Evolutionary conservation across 1,284 basidiomycete species (phyloP), one percentile per base, ranked within the genome.

Genomic region (Rhodotorula mucilaginosa): DNA sequence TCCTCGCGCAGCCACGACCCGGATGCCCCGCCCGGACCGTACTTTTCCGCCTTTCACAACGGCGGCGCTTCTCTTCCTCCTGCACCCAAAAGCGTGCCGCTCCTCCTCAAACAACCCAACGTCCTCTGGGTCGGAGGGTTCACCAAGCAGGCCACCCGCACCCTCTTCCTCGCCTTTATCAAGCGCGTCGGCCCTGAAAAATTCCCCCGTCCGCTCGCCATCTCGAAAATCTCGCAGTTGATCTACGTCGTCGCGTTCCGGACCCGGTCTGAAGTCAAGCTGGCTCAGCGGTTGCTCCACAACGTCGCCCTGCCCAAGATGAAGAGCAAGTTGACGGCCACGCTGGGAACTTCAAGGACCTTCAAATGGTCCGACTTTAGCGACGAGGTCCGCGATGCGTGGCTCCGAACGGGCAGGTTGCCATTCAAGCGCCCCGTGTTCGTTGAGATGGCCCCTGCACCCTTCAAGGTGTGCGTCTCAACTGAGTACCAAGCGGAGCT

Each of bases 121-220:
- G 39, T 39, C 13, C 29, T 63, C 23, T 26, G 54, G 44, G 26
- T 26, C 54, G 44, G 44, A 26, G 26, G 54, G 19, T 26, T 57
- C 54, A 5, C 19, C 19, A 3, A 7, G 5, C 16, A 15, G 10
- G 62, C 34, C 26, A 47, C 62, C 26, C 44, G 44, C 6, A 10
- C 6, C 12, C 62, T 64, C 62, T 47, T 64, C 54, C 26, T 34
- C 19, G n/a, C 19, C 26, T 64, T 46, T 21, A 52, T 64, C 44
- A 26, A 26, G 5, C 51, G 44, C 4, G 44, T n/a, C n/a, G 39
- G 16, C 18, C 19, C 16, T 19, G n/a, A 57, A 3, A 26, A 13
- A 12, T 31, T 57, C 19, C 54, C 54, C 0, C 19, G n/a, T 5
- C 54, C 52, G 10, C 39, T 64, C n/a, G 62, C 39, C n/a, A 56